Evolutionary conservation across 164 flowering plant genomes (phyloP).

Genomic region (Nymphaea thermarum): DNA sequence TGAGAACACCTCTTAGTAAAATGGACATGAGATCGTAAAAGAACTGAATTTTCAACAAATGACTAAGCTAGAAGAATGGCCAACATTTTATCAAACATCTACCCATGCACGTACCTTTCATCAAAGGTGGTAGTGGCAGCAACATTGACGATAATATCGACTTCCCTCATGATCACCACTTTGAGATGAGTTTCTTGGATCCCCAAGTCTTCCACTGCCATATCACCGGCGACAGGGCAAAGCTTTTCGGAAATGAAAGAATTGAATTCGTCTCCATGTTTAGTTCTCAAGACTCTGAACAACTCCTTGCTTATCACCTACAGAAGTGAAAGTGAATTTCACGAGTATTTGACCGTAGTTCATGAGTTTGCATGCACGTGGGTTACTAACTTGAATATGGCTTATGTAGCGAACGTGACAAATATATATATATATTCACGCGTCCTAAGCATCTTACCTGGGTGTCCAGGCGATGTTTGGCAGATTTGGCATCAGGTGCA

Average conservation of each 20-base stretch:
- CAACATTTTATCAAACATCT: no score
- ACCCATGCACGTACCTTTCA: constrained; percentile 19
- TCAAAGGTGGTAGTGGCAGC: constrained; percentile 65
- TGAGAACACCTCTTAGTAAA: no score
- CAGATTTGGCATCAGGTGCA: constrained; percentile 31
- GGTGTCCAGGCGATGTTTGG: constrained; percentile 34
- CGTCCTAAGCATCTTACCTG: neutral
- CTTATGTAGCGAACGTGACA: no score
- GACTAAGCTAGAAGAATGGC: no score
- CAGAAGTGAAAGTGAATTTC: no score
- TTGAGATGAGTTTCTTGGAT: constrained; percentile 23
- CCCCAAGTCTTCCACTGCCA: constrained; percentile 30
- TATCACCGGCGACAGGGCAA: constrained; percentile 33
- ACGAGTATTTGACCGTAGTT: no score
- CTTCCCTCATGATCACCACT: constrained; percentile 27
- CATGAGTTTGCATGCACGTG: no score
- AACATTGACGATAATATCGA: constrained; percentile 34
- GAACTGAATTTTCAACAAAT: no score
- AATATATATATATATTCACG: neutral
- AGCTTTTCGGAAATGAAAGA: constrained; percentile 33
- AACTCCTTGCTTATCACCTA: constrained; percentile 52
- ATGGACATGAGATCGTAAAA: neutral
- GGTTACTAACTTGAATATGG: no score
- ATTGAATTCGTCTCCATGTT: constrained; percentile 22
- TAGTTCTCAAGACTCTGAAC: constrained; percentile 35